Evolutionary conservation across 148 eudicot species (phyloP), one percentile per base, ranked within the genome.

Genomic region (Rhododendron kiyosumense): DNA sequence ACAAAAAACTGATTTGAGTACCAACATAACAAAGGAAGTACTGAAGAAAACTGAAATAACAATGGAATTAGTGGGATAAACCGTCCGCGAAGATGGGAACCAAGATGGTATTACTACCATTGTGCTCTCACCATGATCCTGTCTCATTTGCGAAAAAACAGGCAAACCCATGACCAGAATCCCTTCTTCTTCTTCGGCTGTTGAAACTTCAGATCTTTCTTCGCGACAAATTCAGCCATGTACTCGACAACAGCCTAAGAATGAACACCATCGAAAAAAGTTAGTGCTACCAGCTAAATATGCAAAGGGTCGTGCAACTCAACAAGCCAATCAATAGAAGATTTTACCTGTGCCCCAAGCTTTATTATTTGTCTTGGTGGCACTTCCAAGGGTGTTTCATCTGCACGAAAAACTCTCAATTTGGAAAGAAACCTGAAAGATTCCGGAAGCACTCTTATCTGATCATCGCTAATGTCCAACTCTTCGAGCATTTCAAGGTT

Each of bases 401-500:
- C 93, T 8, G 94, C 93, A 1, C 82, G 93, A 80, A 95, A 91
- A 24, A 90, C 88, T 87, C 84, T 88, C 86, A 95, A 86, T 81
- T 89, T 89, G 6, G 91, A 88, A 36, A 95, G 78, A 34, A 87
- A 82, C 86, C 89, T 86, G 86, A 95, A 94, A 32, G 98, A 95
- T 81, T 92, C 95, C 0, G 98, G 98, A 85, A 95, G 88, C 28
- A 78, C 81, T 80, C 84, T 90, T 38, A 95, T 94, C 80, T 95
- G 98, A 87, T 94, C 91, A 84, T 92, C 87, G 74, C 95, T 90
- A 63, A 95, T 92, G 83, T 94, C 96, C 36, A 95, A 88, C 85
- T 91, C 95, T 87, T 94, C 93, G 17, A 95, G 95, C 88, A 87
- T 89, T 63, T 85, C 91, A 77, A 95, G 91, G 80, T 92, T 91